These are phyloP conservation scores for Cryomyces antarcticus DNA, from an alignment of 495 filamentous ascomycete genomes.

Conservation along the genomic window DNA sequence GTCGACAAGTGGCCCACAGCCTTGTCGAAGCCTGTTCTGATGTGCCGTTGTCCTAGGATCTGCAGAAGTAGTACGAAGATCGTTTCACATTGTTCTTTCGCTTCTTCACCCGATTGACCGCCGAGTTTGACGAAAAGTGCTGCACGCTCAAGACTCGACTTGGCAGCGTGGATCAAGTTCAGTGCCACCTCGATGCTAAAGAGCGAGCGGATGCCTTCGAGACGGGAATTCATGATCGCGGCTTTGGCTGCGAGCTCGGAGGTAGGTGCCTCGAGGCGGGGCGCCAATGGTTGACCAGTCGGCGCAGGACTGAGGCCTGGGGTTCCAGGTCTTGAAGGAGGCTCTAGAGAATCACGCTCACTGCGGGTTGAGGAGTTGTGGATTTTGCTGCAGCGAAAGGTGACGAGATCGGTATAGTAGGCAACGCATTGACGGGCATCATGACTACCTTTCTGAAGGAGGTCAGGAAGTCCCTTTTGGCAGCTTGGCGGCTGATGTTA, in stretches of 20 bases:
- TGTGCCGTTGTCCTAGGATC: conserved; percentile 67
- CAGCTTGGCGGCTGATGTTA: conserved; percentile 80
- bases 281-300: conserved; percentile 25
- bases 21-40: conserved; percentile 77
- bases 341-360: conserved; percentile 7
- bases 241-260: conserved; percentile 90
- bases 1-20: conserved; percentile 78
- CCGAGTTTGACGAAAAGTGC: conserved; percentile 62
- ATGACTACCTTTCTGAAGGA: conserved; percentile 98
- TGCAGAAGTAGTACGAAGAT: conserved; percentile 75
- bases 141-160: conserved; percentile 68
- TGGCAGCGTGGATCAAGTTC: conserved; percentile 73
- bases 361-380: conserved; percentile 10
- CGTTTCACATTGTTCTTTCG: conserved; percentile 72
- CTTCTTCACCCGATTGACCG: conserved; percentile 59
- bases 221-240: conserved; percentile 79
- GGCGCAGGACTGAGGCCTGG: conserved; percentile 4
- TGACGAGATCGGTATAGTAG: conserved; percentile 22
- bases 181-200: conserved; percentile 95
- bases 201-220: conserved; percentile 82
- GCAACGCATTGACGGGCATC: conserved; percentile 83
- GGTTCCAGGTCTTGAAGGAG: conserved; percentile 8
- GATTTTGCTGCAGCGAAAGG: conserved; percentile 28
- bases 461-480: conserved; percentile 86
- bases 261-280: conserved; percentile 37